A percentile compares a stretch with the other conserved stretches of the same genome.
phyloP scores from a whole-genome alignment of 2,329 filamentous ascomycete species.

The Fusarium nygamai region DNA sequence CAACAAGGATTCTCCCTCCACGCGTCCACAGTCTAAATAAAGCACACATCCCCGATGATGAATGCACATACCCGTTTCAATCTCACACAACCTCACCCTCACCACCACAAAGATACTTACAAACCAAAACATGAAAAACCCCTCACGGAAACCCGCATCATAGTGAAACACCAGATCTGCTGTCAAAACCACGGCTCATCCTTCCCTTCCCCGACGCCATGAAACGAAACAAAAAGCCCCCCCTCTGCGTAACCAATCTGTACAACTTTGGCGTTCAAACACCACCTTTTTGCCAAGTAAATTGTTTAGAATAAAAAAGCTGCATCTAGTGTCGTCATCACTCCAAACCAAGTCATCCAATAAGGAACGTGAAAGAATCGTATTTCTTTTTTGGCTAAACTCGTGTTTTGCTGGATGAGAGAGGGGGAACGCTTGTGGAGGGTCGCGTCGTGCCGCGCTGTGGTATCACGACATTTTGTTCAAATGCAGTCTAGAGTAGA shows the following conservation, averaged over 20 bases:
- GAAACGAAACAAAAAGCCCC: conserved; percentile 16
- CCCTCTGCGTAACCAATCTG: background rate
- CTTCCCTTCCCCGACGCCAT: conserved; percentile 4
- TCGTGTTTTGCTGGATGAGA: conserved; percentile 1
- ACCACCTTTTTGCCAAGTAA: background rate
- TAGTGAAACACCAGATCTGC: conserved; percentile 28
- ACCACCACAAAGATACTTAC: background rate
- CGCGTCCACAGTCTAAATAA: background rate
- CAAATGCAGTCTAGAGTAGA: background rate
- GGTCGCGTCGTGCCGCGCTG: conserved; percentile 22
- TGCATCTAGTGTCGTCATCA: background rate
- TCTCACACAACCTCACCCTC: background rate
- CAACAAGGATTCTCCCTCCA: background rate
- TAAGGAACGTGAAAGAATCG: background rate
- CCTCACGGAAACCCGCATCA: conserved; percentile 14
- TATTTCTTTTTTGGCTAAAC: background rate
- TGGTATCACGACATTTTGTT: conserved; percentile 9
- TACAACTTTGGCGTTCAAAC: background rate
- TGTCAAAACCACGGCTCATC: conserved; percentile 33
- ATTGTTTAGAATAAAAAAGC: background rate
- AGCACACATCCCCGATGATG: background rate
- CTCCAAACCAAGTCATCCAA: background rate
- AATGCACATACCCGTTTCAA: conserved; percentile 14
- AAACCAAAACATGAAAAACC: background rate
- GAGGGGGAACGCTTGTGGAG: conserved; percentile 5